phyloP scores from a whole-genome alignment of 495 filamentous ascomycete genomes.

The Cairneyella variabilis region DNA sequence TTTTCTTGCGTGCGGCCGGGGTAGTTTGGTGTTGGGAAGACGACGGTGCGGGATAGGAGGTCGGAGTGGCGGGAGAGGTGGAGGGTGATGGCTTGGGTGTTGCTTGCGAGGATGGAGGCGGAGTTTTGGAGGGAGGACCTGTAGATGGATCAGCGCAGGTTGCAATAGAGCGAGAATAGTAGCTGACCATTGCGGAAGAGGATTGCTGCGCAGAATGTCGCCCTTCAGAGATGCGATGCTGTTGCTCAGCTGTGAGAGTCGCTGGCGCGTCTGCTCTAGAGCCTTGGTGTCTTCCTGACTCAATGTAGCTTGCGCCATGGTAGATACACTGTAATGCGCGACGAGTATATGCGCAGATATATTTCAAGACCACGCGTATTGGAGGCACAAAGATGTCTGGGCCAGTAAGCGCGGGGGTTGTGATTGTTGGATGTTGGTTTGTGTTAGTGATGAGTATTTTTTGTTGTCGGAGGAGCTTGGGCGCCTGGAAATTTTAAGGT shows the following conservation, averaged over 20 bases:
- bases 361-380: no score
- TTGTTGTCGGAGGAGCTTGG: no score
- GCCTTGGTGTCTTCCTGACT: slow-evolving; percentile 61
- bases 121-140: slow-evolving; percentile 70
- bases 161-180: background rate
- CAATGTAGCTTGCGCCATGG: slow-evolving; percentile 26
- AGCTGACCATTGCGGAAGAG: slow-evolving; percentile 57
- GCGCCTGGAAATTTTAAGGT: no score
- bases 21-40: slow-evolving; percentile 73
- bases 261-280: slow-evolving; percentile 70
- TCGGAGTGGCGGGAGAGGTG: slow-evolving; percentile 54
- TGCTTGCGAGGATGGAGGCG: slow-evolving; percentile 59
- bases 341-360: no score
- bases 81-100: slow-evolving; percentile 55
- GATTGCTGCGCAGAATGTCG: slow-evolving; percentile 49
- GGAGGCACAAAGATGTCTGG: no score
- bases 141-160: slow-evolving; percentile 7
- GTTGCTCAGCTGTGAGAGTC: slow-evolving; percentile 63
- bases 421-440: no score
- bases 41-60: slow-evolving; percentile 57
- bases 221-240: slow-evolving; percentile 59
- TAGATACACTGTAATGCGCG: no score
- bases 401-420: no score
- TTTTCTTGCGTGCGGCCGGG: slow-evolving; percentile 65
- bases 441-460: no score